phyloP scores from a whole-genome alignment of 2,329 filamentous ascomycete genomes.

The Helicocarpus griseus region DNA sequence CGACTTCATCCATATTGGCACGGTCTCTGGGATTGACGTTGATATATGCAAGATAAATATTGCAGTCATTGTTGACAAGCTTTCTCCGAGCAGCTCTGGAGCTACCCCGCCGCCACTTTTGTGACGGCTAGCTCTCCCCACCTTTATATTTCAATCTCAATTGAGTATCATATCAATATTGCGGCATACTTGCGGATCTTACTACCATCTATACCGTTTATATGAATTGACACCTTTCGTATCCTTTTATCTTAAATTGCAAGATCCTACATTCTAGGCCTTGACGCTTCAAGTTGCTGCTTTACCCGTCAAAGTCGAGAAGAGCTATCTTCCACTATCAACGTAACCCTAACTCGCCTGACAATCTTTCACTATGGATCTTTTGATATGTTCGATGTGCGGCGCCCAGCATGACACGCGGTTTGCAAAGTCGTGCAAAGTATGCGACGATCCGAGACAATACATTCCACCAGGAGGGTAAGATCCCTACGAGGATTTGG shows the following conservation, averaged over 20 bases:
- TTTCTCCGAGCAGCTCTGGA: too few species aligned
- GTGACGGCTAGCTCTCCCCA: neutral
- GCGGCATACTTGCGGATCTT: too few species aligned
- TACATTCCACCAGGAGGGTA: constrained; percentile 21
- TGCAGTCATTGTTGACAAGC: too few species aligned
- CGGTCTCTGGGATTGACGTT: too few species aligned
- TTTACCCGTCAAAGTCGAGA: neutral
- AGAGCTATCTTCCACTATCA: neutral
- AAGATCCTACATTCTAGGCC: neutral
- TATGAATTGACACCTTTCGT: neutral
- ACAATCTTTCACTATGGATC: constrained; percentile 10
- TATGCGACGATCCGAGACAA: constrained; percentile 25
- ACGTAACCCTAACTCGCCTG: neutral
- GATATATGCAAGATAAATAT: too few species aligned
- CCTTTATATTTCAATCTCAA: neutral
- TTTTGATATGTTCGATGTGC: constrained; percentile 21
- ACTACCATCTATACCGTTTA: too few species aligned
- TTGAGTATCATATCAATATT: neutral
- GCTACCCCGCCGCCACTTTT: constrained; percentile 1
- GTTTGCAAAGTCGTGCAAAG: constrained; percentile 17
- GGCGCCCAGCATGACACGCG: constrained; percentile 17
- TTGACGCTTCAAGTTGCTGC: neutral
- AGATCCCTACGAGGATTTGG: neutral
- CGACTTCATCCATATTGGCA: too few species aligned
- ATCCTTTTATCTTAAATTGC: neutral